A percentile compares a stretch with the other conserved stretches of the same genome.
phyloP scores from a whole-genome alignment of 2,329 filamentous ascomycete species.

The Trichoderma sp. region DNA sequence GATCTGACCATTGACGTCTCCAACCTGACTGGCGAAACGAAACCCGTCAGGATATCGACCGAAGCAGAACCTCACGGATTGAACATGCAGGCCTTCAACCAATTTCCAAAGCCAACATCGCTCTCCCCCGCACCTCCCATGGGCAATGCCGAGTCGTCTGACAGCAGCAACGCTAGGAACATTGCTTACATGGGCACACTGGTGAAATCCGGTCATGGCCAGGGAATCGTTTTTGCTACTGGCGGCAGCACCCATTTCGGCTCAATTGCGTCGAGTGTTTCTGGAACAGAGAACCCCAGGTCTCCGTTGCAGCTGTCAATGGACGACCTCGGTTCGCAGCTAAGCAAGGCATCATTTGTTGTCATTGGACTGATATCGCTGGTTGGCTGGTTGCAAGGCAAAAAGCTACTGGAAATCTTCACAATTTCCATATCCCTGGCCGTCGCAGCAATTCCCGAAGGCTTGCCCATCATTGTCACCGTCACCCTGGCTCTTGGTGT shows the following conservation, averaged over 20 bases:
- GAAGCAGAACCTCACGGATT: constrained; percentile 52
- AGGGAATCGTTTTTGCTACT: constrained; percentile 96
- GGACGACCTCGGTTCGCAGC: constrained; percentile 93
- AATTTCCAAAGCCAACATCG: constrained; percentile 47
- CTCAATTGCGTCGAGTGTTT: constrained; percentile 90
- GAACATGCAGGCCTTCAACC: constrained; percentile 37
- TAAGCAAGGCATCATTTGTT: constrained; percentile 94
- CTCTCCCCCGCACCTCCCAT: constrained; percentile 42
- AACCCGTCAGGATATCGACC: constrained; percentile 79
- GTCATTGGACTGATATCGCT: constrained; percentile 93
- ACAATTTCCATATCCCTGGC: constrained; percentile 96
- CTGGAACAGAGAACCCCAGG: constrained; percentile 91
- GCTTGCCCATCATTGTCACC: constrained; percentile 95
- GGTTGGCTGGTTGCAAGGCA: constrained; percentile 86
- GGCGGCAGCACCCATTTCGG: constrained; percentile 94
- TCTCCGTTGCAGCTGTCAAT: constrained; percentile 94
- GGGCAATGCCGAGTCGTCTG: constrained; percentile 61
- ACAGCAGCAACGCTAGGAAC: constrained; percentile 70
- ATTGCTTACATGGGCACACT: constrained; percentile 98
- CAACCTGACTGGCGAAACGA: constrained; percentile 94
- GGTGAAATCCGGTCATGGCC: constrained; percentile 91
- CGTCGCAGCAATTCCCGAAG: constrained; percentile 94
- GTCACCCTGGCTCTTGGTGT: constrained; percentile 94
- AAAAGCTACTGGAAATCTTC: constrained; percentile 89
- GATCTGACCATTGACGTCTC: constrained; percentile 95